Conservation (phyloP, 441 rosid genomes). For the Corymbia calophylla region DNA sequence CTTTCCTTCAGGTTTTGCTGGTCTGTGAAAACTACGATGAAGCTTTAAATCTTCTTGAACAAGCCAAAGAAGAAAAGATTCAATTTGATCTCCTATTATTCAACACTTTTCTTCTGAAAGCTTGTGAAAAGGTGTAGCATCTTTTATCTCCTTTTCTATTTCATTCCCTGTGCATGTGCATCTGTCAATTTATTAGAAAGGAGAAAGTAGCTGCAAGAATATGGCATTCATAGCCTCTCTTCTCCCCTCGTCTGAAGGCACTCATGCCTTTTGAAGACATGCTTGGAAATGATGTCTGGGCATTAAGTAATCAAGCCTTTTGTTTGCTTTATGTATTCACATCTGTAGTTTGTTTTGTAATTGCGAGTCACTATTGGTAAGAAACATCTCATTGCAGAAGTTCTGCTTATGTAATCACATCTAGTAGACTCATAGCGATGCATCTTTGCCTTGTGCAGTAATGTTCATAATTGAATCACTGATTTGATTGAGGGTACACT, state of each 20-base stretch:
- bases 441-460: not conserved
- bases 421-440: not conserved
- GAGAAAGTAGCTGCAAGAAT: not conserved
- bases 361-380: not conserved
- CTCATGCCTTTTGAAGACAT: not conserved
- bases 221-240: not conserved
- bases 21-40: conserved; percentile 37
- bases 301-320: not conserved
- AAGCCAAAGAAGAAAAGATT: conserved; percentile 34
- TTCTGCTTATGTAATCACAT: not conserved
- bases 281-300: not conserved
- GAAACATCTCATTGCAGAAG: not conserved
- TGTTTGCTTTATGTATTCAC: not conserved
- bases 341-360: not conserved
- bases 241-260: not conserved
- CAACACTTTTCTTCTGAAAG: conserved; percentile 55
- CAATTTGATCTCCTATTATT: conserved; percentile 41
- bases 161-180: not conserved
- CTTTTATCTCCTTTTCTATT: not conserved
- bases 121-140: conserved; percentile 39
- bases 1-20: conserved; percentile 44
- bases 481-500: not conserved
- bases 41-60: conserved; percentile 52
- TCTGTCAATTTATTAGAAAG: not conserved
- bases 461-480: not conserved